These are phyloP conservation scores for Clitoria ternatea DNA, from an alignment of 306 rosid species.

Conservation along the genomic window DNA sequence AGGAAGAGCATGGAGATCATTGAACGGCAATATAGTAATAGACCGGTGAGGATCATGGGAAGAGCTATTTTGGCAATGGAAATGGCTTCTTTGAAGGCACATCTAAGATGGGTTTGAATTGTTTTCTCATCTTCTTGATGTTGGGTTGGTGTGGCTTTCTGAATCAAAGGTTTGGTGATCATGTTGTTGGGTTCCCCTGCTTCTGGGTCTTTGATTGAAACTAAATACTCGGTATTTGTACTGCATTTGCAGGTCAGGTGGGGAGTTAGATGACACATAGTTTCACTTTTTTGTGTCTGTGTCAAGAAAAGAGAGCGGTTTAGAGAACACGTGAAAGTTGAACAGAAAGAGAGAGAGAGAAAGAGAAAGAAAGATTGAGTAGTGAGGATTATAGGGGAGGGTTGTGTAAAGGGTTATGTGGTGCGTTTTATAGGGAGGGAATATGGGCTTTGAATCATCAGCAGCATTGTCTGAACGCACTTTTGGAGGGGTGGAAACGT, in stretches of 20 bases:
- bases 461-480: conserved; percentile 9
- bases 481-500: conserved; percentile 17
- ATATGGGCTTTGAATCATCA: background rate
- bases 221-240: background rate
- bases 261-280: conserved; percentile 15
- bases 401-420: background rate
- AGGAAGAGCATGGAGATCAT: conserved; percentile 95
- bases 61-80: conserved; percentile 60
- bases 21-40: conserved; percentile 79
- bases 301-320: background rate
- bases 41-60: conserved; percentile 87
- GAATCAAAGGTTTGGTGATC: conserved; percentile 35
- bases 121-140: background rate
- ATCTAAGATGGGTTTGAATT: conserved; percentile 29
- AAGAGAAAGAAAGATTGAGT: background rate
- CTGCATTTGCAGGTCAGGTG: background rate
- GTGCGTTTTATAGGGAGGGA: conserved; percentile 38
- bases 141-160: conserved; percentile 19
- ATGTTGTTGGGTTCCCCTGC: conserved; percentile 2
- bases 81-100: conserved; percentile 35
- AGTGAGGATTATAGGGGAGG: background rate
- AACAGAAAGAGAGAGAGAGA: background rate
- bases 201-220: conserved; percentile 5
- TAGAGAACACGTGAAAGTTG: background rate
- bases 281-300: background rate